Evolutionary conservation across 116 monocot genomes (phyloP), one percentile per base, ranked within the genome.

Genomic region (Iris pallida): DNA sequence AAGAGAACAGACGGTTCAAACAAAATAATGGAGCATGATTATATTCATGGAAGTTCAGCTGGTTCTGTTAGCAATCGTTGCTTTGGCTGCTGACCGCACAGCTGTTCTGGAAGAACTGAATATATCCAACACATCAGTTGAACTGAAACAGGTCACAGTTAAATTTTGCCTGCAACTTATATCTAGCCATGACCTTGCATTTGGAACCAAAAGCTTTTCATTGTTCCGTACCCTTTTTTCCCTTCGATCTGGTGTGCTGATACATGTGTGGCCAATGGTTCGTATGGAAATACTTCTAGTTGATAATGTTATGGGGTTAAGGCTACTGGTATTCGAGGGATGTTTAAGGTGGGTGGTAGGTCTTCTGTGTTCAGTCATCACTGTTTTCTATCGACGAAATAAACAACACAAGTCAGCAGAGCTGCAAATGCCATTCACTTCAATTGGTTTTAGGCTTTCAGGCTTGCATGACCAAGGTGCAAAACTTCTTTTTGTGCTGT

Each of bases 381-480:
- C 13, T 53, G 53, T 56, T 49, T 81, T 89, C 64, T 66, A 63
- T 78, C 47, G 43, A 10, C 55, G 61, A 14, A 57, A 46, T 16
- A 52, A 64, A 30, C 20, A 43, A 41, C 61, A 43, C 53, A 71
- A n/a, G 55, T 40, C 16, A 7, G n/a, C n/a, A n/a, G 58, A 73
- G 43, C 47, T 15, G 49, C 70, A 76, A 75, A 58, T 63, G 20
- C 90, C 79, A 46, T 76, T 70, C 12, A 75, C 83, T 8, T 89
- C 89, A 45, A 71, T 92, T 68, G 83, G 83, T 20, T 75, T 97
- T 62, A 81, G n/a, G 60, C 68, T 97, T 56, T 87, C 83, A 66
- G 30, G 69, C 55, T 45, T 82, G 65, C 65, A 79, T 68, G 70
- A 66, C 42, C 14, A 55, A 63, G 53, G 68, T 62, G 75, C 63